Base-by-base conservation (phyloP, 202 grass and related monocot species). In the Bolboschoenoplectus hybrid region DNA sequence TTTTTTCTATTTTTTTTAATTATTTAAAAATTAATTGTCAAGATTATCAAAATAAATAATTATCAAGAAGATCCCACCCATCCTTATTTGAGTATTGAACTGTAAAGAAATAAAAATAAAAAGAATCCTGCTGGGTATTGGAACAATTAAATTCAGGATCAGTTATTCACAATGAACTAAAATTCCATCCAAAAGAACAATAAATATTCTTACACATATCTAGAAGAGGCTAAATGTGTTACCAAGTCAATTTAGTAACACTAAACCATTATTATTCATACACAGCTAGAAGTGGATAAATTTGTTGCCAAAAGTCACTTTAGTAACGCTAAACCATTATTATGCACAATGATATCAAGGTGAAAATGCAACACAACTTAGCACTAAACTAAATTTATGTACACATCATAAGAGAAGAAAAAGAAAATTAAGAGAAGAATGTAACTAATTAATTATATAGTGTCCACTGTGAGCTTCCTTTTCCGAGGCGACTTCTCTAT, bases 401-500 rank as follows among this genome's bases (percentile, higher is more conserved):
- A 56, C 58, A 39, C 63, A 69, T 6, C 26, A 39, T 7, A 5
- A 47, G 61, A 16, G 35, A 56, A 82, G 16, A 83, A 40, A 83
- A 67, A 52, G 32, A 83, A 67, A 67, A 68, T 13, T 56, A 53
- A 38, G 67, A 69, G 26, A 69, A 40, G 26, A 76, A 76, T 47
- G 41, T 12, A 74, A 45, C 20, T 9, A 83, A 64, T 51, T 88
- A 70, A 98, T 51, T 90, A 97, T 63, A 97, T 97, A 66, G 97
- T 97, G 71, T 97, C 97, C 39, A 95, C 88, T 52, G 88, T 99
- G 64, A 97, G 87, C 76, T 89, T 93, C 72, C 93, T 93, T 78
- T 91, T 97, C 19, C 93, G 90, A 26, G 97, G 93, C 41, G 93
- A 90, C 34, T 47, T 96, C 53, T 99, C 91, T 34, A 92, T 87